Evolutionary conservation across 1,139 yeast species (phyloP).

Genomic region (Debaryomyces psychrophilus): DNA sequence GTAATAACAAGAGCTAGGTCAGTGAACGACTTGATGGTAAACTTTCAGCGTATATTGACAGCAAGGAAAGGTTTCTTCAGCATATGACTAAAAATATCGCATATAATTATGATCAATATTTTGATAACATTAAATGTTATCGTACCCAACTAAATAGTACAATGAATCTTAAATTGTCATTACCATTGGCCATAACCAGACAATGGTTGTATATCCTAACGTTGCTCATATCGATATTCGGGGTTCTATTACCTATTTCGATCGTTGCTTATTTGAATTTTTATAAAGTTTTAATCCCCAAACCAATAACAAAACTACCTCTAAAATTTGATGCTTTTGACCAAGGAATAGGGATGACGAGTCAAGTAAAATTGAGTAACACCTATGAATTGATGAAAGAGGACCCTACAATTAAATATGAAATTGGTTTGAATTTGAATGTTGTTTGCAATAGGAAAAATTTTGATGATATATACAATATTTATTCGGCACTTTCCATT

Average conservation of each 20-base stretch:
- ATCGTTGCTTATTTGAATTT: slow-evolving; percentile 30
- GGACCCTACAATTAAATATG: slow-evolving; percentile 19
- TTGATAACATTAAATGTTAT: neutral
- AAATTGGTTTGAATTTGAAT: slow-evolving; percentile 18
- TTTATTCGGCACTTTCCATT: slow-evolving; percentile 6
- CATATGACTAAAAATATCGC: neutral
- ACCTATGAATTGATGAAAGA: slow-evolving; percentile 6
- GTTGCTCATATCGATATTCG: slow-evolving; percentile 20
- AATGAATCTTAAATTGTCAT: slow-evolving; percentile 6
- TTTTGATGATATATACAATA: slow-evolving; percentile 19
- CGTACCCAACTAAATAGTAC: neutral
- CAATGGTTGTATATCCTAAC: slow-evolving; percentile 25
- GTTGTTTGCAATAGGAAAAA: slow-evolving; percentile 21
- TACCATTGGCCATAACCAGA: slow-evolving; percentile 14
- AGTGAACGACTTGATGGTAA: too few relatives aligned
- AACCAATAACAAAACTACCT: slow-evolving; percentile 19
- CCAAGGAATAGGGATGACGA: slow-evolving; percentile 5
- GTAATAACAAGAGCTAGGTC: neutral
- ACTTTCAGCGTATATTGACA: too few relatives aligned
- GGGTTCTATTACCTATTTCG: slow-evolving; percentile 29
- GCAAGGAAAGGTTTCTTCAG: too few relatives aligned
- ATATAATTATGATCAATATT: neutral
- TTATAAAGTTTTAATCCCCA: slow-evolving; percentile 29
- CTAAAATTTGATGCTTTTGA: slow-evolving; percentile 12
- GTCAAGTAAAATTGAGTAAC: neutral